Percentiles rank a stretch among this genome's conserved stretches.
Conservation (phyloP, 352 stramenopile genomes). For the Blastocystis sp. region DNA sequence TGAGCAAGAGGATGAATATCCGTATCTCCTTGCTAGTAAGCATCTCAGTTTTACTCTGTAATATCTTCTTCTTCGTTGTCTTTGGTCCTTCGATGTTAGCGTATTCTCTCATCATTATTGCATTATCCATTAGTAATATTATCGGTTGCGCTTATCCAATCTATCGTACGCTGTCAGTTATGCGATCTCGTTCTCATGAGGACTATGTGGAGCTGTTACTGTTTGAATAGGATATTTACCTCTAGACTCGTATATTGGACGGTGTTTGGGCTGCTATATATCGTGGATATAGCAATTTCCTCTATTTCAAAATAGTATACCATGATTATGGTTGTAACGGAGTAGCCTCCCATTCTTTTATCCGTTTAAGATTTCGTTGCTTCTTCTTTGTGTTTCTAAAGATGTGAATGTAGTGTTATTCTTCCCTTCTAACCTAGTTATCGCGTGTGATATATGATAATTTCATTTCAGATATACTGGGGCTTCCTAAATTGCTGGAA, state of each 20-base stretch:
- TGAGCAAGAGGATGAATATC: slow-evolving; percentile 38
- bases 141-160: slow-evolving; percentile 12
- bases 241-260: slow-evolving; percentile 44
- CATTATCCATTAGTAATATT: neutral
- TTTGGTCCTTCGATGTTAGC: slow-evolving; percentile 32
- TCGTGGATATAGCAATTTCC: neutral
- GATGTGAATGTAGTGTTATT: neutral
- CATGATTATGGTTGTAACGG: neutral
- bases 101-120: neutral
- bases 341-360: slow-evolving; percentile 42
- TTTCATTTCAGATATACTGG: neutral
- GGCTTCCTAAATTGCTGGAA: neutral
- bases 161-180: neutral
- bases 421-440: neutral
- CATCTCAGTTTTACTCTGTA: neutral
- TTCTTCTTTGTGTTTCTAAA: neutral
- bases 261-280: slow-evolving; percentile 23
- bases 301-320: neutral
- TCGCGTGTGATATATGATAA: slow-evolving; percentile 23
- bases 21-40: slow-evolving; percentile 10
- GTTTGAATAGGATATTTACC: too few relatives aligned
- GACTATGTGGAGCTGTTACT: slow-evolving; percentile 12
- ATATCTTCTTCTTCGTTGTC: slow-evolving; percentile 3
- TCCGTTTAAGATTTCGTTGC: slow-evolving; percentile 27
- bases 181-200: neutral